Percentiles rank a stretch among this genome's conserved stretches.
Conservation (phyloP, 495 filamentous ascomycete genomes). For the Astrothelium subdiscretum region DNA sequence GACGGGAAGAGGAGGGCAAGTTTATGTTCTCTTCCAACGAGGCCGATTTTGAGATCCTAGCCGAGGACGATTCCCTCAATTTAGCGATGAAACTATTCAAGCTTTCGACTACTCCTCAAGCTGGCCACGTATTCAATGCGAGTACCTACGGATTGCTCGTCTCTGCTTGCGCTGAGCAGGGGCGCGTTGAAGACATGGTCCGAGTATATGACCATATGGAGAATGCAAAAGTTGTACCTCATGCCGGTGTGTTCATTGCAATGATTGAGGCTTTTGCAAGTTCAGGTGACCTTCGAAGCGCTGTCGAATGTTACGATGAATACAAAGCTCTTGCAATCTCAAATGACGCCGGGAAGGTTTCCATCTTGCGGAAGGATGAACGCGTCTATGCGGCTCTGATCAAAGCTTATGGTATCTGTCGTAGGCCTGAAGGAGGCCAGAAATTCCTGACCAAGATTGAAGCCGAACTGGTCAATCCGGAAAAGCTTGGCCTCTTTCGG, state of each 20-base stretch:
- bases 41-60: constrained; percentile 66
- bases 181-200: constrained; percentile 75
- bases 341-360: constrained; percentile 61
- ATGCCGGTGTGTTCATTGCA: constrained; percentile 67
- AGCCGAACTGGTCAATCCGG: constrained; percentile 38
- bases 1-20: constrained; percentile 72
- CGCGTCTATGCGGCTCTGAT: constrained; percentile 81
- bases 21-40: constrained; percentile 85
- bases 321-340: constrained; percentile 76
- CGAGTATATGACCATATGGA: constrained; percentile 86
- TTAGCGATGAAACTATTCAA: constrained; percentile 79
- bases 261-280: constrained; percentile 90
- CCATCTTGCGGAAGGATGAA: constrained; percentile 64
- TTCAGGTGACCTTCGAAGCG: constrained; percentile 67
- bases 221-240: constrained; percentile 53
- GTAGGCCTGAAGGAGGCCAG: constrained; percentile 62
- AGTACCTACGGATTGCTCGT: constrained; percentile 59
- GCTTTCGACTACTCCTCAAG: neutral
- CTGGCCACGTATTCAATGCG: constrained; percentile 34
- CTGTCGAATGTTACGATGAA: constrained; percentile 91
- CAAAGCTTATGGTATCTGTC: constrained; percentile 71
- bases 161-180: constrained; percentile 69
- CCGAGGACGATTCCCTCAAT: constrained; percentile 73
- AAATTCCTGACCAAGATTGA: constrained; percentile 73
- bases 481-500: constrained; percentile 46